Evolutionary conservation across 345 rosid species (phyloP).

Genomic region (Rhodomyrtus tomentosa): DNA sequence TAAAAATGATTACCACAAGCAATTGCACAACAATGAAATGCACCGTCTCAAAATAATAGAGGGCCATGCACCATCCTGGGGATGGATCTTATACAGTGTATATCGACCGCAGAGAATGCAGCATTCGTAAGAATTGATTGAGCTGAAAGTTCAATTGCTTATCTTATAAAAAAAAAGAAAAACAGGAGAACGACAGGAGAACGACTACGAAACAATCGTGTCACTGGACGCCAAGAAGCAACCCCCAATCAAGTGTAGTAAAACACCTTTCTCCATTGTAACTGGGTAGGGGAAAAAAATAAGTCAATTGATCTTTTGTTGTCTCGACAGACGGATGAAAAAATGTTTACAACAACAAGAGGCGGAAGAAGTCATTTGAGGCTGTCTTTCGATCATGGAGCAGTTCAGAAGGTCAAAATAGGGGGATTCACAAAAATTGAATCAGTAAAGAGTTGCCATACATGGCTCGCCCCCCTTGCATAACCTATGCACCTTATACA

Average conservation of each 20-base stretch:
- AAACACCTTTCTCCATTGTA: neutral
- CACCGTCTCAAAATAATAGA: neutral
- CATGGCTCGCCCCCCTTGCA: neutral
- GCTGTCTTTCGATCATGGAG: neutral
- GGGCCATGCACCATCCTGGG: neutral
- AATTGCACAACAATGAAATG: neutral
- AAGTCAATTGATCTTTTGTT: neutral
- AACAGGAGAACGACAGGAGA: too few species aligned
- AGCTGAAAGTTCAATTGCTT: neutral
- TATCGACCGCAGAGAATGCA: neutral
- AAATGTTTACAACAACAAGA: neutral
- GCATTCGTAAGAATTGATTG: neutral
- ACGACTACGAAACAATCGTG: neutral
- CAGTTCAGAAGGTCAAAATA: neutral
- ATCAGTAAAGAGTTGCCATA: neutral
- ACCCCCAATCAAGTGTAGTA: neutral
- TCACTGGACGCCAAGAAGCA: neutral
- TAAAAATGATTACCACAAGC: neutral
- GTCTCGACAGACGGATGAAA: neutral
- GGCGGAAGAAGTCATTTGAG: neutral
- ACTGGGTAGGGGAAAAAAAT: neutral
- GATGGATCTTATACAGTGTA: neutral
- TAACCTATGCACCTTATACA: neutral
- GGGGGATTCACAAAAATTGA: neutral
- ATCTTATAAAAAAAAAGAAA: neutral